Evolutionary conservation across 2,329 filamentous ascomycete genomes (phyloP).

Genomic region (Xylariaceae sp.): DNA sequence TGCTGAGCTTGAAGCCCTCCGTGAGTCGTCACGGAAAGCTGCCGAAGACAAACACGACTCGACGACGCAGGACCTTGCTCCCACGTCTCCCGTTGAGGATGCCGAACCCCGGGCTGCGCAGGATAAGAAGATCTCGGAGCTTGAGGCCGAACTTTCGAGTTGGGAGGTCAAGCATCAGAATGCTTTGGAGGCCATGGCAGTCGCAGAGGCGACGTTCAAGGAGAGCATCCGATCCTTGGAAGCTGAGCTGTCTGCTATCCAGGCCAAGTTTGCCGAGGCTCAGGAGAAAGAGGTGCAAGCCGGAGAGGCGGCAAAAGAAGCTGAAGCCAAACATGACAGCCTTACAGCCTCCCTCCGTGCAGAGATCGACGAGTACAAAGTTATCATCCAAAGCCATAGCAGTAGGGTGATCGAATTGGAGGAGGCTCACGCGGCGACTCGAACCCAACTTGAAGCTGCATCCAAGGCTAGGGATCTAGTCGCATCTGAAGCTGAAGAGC

Average conservation of each 20-base stretch:
- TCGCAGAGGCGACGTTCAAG: slow-evolving; percentile 67
- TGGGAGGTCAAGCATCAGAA: slow-evolving; percentile 74
- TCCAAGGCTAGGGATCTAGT: slow-evolving; percentile 53
- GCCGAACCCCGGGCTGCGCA: slow-evolving; percentile 37
- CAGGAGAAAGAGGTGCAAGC: slow-evolving; percentile 35
- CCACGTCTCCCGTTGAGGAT: slow-evolving; percentile 26
- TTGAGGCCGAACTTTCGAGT: slow-evolving; percentile 65
- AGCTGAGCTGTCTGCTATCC: slow-evolving; percentile 46
- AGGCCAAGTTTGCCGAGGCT: slow-evolving; percentile 44
- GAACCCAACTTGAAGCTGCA: slow-evolving; percentile 62
- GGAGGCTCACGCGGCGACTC: slow-evolving; percentile 60
- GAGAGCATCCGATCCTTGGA: slow-evolving; percentile 71
- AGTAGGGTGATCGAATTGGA: slow-evolving; percentile 70
- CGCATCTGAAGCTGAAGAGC: slow-evolving; percentile 38
- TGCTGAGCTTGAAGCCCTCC: slow-evolving; percentile 64
- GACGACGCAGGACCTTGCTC: slow-evolving; percentile 25
- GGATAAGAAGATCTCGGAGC: slow-evolving; percentile 53
- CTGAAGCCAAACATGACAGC: slow-evolving; percentile 51
- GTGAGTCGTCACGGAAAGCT: slow-evolving; percentile 44
- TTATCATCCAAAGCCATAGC: slow-evolving; percentile 62
- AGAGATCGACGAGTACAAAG: slow-evolving; percentile 78
- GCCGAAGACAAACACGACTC: slow-evolving; percentile 17
- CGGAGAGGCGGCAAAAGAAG: slow-evolving; percentile 43
- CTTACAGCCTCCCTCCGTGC: slow-evolving; percentile 58
- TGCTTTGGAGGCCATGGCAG: slow-evolving; percentile 64